Percentiles rank a stretch among this genome's conserved stretches.
Evolutionary conservation across 768 basidiomycete species (phyloP).

Genomic region (Termitomyces sp.): DNA sequence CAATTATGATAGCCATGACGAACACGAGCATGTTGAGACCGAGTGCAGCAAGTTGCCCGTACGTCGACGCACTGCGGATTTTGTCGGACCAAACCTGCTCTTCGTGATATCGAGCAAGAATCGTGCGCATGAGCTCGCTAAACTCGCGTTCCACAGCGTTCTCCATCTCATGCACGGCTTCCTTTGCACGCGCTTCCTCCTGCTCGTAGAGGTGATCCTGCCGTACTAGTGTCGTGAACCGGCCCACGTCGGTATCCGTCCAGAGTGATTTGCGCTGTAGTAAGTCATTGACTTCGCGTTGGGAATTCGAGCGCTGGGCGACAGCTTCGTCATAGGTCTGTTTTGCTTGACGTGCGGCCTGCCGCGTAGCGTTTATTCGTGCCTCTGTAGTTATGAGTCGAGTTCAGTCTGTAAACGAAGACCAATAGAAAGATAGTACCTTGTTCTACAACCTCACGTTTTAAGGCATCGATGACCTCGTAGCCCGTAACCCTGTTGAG

Average conservation of each 20-base stretch:
- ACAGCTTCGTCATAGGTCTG: slow-evolving; percentile 74
- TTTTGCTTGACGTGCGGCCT: slow-evolving; percentile 72
- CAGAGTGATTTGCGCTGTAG: slow-evolving; percentile 92
- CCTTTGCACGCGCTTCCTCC: slow-evolving; percentile 69
- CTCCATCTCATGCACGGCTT: slow-evolving; percentile 64
- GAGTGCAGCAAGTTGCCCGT: slow-evolving; percentile 83
- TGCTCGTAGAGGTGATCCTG: slow-evolving; percentile 87
- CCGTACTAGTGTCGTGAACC: slow-evolving; percentile 88
- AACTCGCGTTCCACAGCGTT: slow-evolving; percentile 84
- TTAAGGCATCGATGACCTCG: slow-evolving; percentile 81
- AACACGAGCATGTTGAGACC: slow-evolving; percentile 90
- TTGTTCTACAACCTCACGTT: slow-evolving; percentile 72
- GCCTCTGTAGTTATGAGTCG: slow-evolving; percentile 49
- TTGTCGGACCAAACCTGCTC: slow-evolving; percentile 99
- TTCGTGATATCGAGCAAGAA: slow-evolving; percentile 93
- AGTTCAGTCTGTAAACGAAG: background rate
- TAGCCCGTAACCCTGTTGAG: slow-evolving; percentile 92
- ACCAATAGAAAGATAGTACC: slow-evolving; percentile 41
- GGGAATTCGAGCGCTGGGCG: slow-evolving; percentile 75
- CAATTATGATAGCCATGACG: slow-evolving; percentile 80
- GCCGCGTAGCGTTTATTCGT: slow-evolving; percentile 62
- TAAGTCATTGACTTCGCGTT: slow-evolving; percentile 94
- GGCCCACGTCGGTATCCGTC: slow-evolving; percentile 82
- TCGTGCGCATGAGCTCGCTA: slow-evolving; percentile 80
- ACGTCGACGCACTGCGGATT: slow-evolving; percentile 92